A percentile compares a stretch with the other conserved stretches of the same genome.
Conservation (phyloP, 2,329 filamentous ascomycete genomes). For the Talaromyces albobiverticillius region DNA sequence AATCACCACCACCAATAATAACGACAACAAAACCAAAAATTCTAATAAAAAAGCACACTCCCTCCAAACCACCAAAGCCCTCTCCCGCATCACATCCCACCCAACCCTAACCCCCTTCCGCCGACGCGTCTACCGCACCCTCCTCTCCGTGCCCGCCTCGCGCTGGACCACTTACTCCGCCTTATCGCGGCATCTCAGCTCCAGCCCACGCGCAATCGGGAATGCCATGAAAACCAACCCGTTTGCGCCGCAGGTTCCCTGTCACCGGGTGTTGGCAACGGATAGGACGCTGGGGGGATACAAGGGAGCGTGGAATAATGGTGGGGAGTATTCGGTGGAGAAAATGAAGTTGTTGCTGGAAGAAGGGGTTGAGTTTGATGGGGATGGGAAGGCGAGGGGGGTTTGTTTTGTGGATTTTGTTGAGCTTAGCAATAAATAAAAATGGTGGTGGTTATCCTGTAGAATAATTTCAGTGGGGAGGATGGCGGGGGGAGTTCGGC, state of each 20-base stretch:
- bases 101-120: conserved; percentile 51
- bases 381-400: conserved; percentile 36
- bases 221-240: conserved; percentile 75
- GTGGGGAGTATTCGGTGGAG: conserved; percentile 40
- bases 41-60: conserved; percentile 8
- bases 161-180: conserved; percentile 74
- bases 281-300: conserved; percentile 59
- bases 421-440: conserved; percentile 16
- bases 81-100: conserved; percentile 43
- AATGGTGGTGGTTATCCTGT: too few species aligned
- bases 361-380: conserved; percentile 46
- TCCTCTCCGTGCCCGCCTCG: conserved; percentile 74
- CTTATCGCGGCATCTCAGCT: conserved; percentile 64
- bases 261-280: conserved; percentile 74
- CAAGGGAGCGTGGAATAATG: conserved; percentile 48
- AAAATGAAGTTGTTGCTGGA: conserved; percentile 41
- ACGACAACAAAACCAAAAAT: background rate
- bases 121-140: conserved; percentile 61
- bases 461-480: too few species aligned
- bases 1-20: background rate
- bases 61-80: too few species aligned
- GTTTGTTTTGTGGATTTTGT: conserved; percentile 33
- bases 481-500: too few species aligned
- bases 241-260: conserved; percentile 78
- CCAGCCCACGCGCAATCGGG: conserved; percentile 73